Evolutionary conservation across 805 yeast genomes (phyloP).

Genomic region (Ogataea populi-albae): DNA sequence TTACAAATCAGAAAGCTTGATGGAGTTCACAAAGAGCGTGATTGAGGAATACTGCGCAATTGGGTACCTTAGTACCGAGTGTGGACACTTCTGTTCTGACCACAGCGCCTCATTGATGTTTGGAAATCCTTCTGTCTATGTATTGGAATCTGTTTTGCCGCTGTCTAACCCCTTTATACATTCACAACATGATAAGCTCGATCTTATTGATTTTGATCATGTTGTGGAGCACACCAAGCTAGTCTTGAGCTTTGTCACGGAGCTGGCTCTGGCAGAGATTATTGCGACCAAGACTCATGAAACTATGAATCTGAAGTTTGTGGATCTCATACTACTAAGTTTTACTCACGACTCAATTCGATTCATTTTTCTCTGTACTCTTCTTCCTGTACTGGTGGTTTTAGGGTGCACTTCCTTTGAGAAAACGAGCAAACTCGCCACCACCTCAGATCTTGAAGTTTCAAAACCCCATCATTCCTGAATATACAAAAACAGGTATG

Average conservation of each 20-base stretch:
- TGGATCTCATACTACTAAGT: conserved; percentile 16
- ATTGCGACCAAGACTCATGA: conserved; percentile 3
- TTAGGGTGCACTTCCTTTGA: too few relatives aligned
- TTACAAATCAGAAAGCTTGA: conserved; percentile 54
- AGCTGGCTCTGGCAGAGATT: conserved; percentile 42
- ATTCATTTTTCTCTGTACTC: conserved; percentile 2
- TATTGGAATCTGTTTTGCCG: conserved; percentile 71
- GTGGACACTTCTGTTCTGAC: conserved; percentile 94
- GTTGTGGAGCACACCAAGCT: conserved; percentile 78
- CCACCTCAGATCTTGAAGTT: too few relatives aligned
- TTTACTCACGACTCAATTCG: conserved; percentile 7
- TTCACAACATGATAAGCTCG: conserved; percentile 74
- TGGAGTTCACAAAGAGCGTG: conserved; percentile 58
- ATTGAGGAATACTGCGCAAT: conserved; percentile 63
- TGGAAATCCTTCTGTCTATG: conserved; percentile 84
- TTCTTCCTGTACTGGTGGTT: not conserved
- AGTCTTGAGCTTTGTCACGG: conserved; percentile 69
- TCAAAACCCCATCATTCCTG: too few relatives aligned
- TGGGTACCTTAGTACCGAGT: conserved; percentile 68
- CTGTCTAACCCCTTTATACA: conserved; percentile 71
- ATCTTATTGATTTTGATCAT: conserved; percentile 72
- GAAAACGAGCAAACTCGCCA: too few relatives aligned
- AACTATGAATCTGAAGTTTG: conserved; percentile 9
- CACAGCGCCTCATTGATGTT: conserved; percentile 80
- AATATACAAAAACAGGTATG: too few relatives aligned